phyloP scores from a whole-genome alignment of 1,284 basidiomycete species.

The Phylloporus gajari region DNA sequence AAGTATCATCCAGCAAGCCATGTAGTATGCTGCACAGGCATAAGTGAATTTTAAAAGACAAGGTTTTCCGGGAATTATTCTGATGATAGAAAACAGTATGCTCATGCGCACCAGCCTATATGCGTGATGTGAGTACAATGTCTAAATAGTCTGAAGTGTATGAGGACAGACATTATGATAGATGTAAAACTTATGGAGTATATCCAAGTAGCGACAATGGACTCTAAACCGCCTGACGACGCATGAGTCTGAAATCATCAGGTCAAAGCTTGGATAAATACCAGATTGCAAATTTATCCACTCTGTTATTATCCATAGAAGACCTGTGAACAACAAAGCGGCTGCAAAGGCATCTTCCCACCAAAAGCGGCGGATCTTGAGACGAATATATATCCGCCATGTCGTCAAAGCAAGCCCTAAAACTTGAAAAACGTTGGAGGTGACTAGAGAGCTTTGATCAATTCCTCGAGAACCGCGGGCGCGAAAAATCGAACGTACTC shows the following conservation, averaged over 20 bases:
- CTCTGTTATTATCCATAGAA: constrained; percentile 20
- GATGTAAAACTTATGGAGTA: constrained; percentile 20
- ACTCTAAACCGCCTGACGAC: constrained; percentile 17
- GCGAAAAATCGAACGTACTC: constrained; percentile 9
- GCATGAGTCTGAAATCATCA: not conserved
- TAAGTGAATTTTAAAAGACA: constrained; percentile 27
- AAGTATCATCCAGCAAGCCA: constrained; percentile 23
- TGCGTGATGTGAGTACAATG: not conserved
- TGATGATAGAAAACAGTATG: constrained; percentile 33
- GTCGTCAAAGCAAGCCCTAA: constrained; percentile 28
- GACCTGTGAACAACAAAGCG: constrained; percentile 20
- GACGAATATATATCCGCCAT: constrained; percentile 36
- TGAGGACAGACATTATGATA: constrained; percentile 22
- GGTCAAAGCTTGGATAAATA: constrained; percentile 11
- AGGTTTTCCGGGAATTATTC: constrained; percentile 19
- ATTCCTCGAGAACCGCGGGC: too few relatives aligned
- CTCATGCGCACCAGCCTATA: constrained; percentile 30
- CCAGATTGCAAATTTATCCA: constrained; percentile 19
- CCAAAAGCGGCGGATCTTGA: constrained; percentile 37
- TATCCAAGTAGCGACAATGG: constrained; percentile 22
- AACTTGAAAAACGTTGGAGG: constrained; percentile 20
- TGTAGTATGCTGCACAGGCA: constrained; percentile 21
- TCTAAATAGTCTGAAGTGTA: not conserved
- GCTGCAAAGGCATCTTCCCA: constrained; percentile 36
- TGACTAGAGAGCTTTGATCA: constrained; percentile 18